Base-by-base conservation (phyloP, 1,139 yeast species). In the Yamadazyma mexicana region DNA sequence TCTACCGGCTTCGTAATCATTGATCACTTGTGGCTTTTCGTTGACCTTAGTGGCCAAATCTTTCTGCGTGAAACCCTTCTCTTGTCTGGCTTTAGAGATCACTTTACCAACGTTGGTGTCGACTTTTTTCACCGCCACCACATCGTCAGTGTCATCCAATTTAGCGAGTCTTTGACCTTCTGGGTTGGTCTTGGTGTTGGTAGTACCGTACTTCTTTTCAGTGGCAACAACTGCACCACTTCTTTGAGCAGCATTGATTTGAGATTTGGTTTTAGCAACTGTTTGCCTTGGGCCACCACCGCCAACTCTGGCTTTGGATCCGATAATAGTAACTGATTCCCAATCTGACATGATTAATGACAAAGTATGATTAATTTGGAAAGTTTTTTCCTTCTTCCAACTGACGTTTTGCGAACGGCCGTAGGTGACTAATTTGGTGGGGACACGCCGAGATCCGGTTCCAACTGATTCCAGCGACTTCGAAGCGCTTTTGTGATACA, bases 1-100 rank as follows among this genome's bases (percentile, higher is more conserved):
- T 62, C 96, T 81, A 43, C 96, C 98, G 40, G 95, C 89, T 71
- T 92, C 98, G 67, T 92, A 92, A 61, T 92, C 98, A 68, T 89
- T 91, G 58, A 92, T 83, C 45, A 92, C 87, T 51, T 85, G 88
- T 44, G 98, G 97, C 73, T 92, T 92, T 70, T 92, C 98, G 63
- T 89, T 91, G 59, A 92, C 79, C 64, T 83, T 86, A 47, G 96
- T 88, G 54, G 98, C 98, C 57, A 92, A 77, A 54, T 92, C 98
- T 75, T 92, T 92, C 67, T 92, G 98, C 9, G 97, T 86, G 58
- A 89, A 62, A 56, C 80, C 79, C 77, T 89, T 89, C 48, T 87
- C 97, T 58, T 82, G 85, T 70, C 98, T 84, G 32, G 87, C 96
- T 62, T 83, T 75, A 45, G 82, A 79, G 55, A 92, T 89, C 40